Conservation (phyloP, 23 red algal species). For the Gracilaria caudata region DNA sequence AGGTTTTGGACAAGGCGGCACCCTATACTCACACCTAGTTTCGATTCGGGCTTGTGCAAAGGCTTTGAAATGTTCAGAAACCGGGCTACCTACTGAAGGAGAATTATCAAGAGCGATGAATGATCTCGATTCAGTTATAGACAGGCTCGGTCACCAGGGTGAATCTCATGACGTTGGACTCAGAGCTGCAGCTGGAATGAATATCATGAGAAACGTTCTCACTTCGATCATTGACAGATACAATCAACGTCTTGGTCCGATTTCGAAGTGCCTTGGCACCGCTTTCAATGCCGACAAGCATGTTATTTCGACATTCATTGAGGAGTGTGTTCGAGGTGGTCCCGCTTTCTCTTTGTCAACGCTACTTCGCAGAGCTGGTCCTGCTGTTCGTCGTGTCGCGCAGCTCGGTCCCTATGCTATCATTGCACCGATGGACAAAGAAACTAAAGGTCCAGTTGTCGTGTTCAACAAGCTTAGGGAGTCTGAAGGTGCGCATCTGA, state of each 20-base stretch:
- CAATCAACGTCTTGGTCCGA: conserved; percentile 40
- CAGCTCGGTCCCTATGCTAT: conserved; percentile 77
- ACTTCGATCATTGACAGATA: conserved; percentile 83
- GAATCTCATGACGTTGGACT: conserved; percentile 88
- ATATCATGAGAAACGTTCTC: conserved; percentile 65
- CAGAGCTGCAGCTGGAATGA: conserved; percentile 79
- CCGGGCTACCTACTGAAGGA: conserved; percentile 54
- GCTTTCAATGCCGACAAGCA: conserved; percentile 69
- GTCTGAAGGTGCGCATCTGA: conserved; percentile 63
- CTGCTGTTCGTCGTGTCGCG: conserved; percentile 78
- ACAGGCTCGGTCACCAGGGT: conserved; percentile 63
- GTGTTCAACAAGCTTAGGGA: conserved; percentile 77
- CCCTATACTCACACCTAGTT: conserved; percentile 73
- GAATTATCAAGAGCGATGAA: conserved; percentile 65
- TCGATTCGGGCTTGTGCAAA: conserved; percentile 47
- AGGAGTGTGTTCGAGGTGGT: conserved; percentile 85
- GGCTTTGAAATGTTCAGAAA: conserved; percentile 63
- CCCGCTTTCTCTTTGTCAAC: conserved; percentile 73
- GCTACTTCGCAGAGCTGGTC: conserved; percentile 72
- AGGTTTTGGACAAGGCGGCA: conserved; percentile 67
- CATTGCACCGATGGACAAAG: conserved; percentile 68
- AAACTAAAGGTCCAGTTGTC: conserved; percentile 65
- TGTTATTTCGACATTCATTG: conserved; percentile 76
- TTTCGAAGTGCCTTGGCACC: conserved; percentile 64
- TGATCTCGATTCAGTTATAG: conserved; percentile 64